A percentile compares a stretch with the other conserved stretches of the same genome.
Evolutionary conservation across 805 yeast genomes (phyloP).

Genomic region (Blastobotrys robertii): DNA sequence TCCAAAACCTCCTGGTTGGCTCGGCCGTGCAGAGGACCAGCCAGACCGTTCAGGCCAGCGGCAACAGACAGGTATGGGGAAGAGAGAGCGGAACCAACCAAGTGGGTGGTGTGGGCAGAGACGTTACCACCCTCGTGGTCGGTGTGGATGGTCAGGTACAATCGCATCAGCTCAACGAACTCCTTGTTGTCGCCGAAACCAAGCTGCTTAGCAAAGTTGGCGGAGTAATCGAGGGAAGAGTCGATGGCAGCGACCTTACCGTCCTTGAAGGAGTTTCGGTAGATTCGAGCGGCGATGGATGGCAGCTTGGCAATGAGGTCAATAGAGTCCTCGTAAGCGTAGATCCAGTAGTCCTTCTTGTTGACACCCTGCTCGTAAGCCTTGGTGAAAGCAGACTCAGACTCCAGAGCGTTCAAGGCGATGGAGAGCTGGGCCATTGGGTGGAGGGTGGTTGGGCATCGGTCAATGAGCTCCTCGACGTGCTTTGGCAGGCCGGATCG

Average conservation of each 20-base stretch:
- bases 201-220: conserved; percentile 54
- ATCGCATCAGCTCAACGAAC: conserved; percentile 61
- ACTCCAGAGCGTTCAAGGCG: conserved; percentile 64
- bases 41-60: conserved; percentile 74
- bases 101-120: conserved; percentile 71
- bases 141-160: conserved; percentile 65
- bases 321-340: conserved; percentile 61
- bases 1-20: conserved; percentile 81
- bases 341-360: conserved; percentile 67
- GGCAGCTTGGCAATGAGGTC: conserved; percentile 67
- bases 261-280: conserved; percentile 48
- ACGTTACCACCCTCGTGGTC: conserved; percentile 85
- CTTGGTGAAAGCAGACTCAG: conserved; percentile 60
- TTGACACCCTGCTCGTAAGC: conserved; percentile 63
- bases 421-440: conserved; percentile 81
- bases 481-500: conserved; percentile 58
- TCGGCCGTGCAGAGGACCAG: conserved; percentile 80
- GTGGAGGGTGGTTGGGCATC: conserved; percentile 58
- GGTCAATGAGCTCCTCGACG: conserved; percentile 49
- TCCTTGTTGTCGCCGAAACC: conserved; percentile 42
- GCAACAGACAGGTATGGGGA: conserved; percentile 68
- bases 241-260: conserved; percentile 49
- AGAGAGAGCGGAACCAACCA: conserved; percentile 73
- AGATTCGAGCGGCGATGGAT: conserved; percentile 62
- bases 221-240: conserved; percentile 55